Percentiles rank a stretch among this genome's conserved stretches.
Evolutionary conservation across 345 rosid species (phyloP).

Genomic region (Eucalyptus grandis): DNA sequence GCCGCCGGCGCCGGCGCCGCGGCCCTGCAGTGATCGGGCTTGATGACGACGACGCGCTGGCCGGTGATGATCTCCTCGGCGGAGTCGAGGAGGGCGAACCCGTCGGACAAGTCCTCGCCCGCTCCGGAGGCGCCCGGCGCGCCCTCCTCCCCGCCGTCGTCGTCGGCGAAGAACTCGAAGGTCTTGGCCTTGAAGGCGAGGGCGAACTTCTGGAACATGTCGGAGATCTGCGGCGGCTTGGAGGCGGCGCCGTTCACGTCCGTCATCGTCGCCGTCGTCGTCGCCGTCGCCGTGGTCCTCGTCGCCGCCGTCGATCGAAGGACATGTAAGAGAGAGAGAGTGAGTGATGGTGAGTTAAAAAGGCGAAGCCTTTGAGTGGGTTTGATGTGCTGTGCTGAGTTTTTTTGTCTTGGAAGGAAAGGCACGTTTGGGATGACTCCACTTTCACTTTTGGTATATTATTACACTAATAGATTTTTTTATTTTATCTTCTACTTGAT

Average conservation of each 20-base stretch:
- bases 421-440: neutral
- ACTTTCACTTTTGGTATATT: neutral
- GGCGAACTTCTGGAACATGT: constrained; percentile 93
- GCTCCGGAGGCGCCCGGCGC: neutral
- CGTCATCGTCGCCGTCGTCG: neutral
- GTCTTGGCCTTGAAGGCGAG: constrained; percentile 88
- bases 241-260: neutral
- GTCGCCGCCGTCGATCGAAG: neutral
- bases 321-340: neutral
- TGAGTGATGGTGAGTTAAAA: neutral
- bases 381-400: neutral
- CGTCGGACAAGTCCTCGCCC: neutral
- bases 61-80: constrained; percentile 85
- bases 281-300: neutral
- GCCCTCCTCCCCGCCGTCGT: constrained; percentile 23
- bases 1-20: neutral
- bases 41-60: constrained; percentile 87
- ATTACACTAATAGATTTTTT: neutral
- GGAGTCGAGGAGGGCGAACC: constrained; percentile 52
- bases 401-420: neutral
- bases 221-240: constrained; percentile 68
- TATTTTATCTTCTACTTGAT: neutral
- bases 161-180: constrained; percentile 81
- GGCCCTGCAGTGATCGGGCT: constrained; percentile 45
- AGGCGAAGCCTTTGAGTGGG: neutral